Base-by-base conservation (phyloP, 352 stramenopile species). In the Phytopythium oedochilum region DNA sequence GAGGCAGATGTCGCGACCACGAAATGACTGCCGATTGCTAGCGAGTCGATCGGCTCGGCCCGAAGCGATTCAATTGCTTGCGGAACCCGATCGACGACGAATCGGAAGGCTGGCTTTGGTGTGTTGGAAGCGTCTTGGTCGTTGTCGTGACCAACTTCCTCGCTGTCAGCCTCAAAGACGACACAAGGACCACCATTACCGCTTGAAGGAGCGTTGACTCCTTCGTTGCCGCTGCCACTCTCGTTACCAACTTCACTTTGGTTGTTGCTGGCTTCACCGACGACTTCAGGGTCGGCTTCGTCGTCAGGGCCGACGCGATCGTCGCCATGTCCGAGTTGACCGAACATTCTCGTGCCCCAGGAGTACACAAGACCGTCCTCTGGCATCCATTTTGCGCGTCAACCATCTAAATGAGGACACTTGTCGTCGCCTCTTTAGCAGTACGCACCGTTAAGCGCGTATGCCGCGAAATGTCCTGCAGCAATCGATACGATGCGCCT, bases 21-120 rank as follows among this genome's bases (percentile, higher is more conserved):
- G 52, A 89, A 93, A 56, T 90, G 80, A 49, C 85, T 86, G 7
- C 83, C 83, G 23, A 70, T 63, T 10, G 73, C 70, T 9, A 93
- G 29, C 26, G 81, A 81, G 2, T 67, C 49, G 15, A 90, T 49
- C 2, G 18, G 20, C 18, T 70, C 43, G 11, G 43, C 44, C 29
- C 18, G 12, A 12, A 83, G 58, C 1, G n/a, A 32, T n/a, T 53
- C n/a, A 3, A 83, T 51, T 1, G 56, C 45, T 26, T 44, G 66
- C 14, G 66, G 69, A 0, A 20, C 28, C 35, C 34, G 69, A 44
- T 70, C 53, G 2, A 77, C 59, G n/a, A 71, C 34, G 23, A 73
- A 54, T 2, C 38, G 15, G 25, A 57, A 58, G 17, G 44, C 31
- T 11, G 20, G 15, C 40, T 32, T 15, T 3, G 55, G 45, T 29